Base-by-base conservation (phyloP, 768 basidiomycete species). In the Tulasnella sp. region DNA sequence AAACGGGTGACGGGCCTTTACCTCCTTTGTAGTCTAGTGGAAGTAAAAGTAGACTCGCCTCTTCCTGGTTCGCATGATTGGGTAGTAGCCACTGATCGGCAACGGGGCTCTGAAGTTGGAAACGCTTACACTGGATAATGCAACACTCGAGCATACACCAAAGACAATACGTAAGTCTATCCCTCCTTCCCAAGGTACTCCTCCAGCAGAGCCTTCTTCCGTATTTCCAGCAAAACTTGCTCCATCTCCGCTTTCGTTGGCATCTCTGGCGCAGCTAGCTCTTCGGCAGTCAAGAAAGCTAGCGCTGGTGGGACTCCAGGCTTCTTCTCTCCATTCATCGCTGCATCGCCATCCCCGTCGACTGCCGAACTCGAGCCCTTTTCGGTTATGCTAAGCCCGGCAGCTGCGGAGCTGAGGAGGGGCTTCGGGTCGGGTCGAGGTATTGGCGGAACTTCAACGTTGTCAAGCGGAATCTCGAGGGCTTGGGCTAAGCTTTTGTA, bases 211-310 rank as follows among this genome's bases (percentile, higher is more conserved):
- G 92, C 92, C 85, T 91, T 89, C 86, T 97, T 97, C 83, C 93
- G 88, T 81, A 96, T 86, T 38, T 88, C 89, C 79, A 98, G 87
- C 77, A 98, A 84, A 14, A 93, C 89, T 31, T 85, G 84, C 84
- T 94, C 94, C 93, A 95, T 92, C 85, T 97, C 94, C 71, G 90
- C 89, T 78, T 89, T 87, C 0, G 90, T 90, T 1, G 94, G 93
- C 85, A 97, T 85, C 82, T 89, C 91, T 0, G 96, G 95, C 16
- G 92, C 90, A 76, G 94, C 83, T 12, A 97, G 88, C 80, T 92
- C 88, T 81, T 92, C 91, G 27, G 91, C 86, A 27, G 90, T 86
- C n/a, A 97, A 87, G 86, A 96, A 93, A 3, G 92, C 88, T 91
- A n/a, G 90, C 87, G 44, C 58, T 56, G 74, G 80, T 39, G 81